Base-by-base conservation (phyloP, 805 yeast genomes). In the Blastobotrys robertii region DNA sequence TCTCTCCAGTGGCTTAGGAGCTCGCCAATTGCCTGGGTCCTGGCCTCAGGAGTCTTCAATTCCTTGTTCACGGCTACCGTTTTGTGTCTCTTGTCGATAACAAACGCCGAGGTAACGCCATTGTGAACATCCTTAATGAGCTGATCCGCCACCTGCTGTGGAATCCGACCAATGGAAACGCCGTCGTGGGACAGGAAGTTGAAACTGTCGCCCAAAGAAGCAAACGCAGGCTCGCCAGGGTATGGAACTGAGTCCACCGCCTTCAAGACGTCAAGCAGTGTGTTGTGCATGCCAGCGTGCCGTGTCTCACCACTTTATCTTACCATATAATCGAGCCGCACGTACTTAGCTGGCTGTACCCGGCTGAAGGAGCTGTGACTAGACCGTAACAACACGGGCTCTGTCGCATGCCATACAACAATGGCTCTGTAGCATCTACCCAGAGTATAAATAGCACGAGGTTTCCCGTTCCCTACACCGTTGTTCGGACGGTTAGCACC, bases 1-100 rank as follows among this genome's bases (percentile, higher is more conserved):
- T 31, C 38, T 2, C 57, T 46, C 59, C 64, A 56, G 3, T 45
- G 30, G 8, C 44, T 40, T 15, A 54, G 46, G 9, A 62, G 41
- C 10, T 37, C 38, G 4, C 46, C 53, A 46, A 68, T 67, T 14
- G 60, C 57, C 15, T 42, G 55, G 57, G 63, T 59, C 42, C 82
- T 55, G 45, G 60, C 62, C 15, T 67, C 73, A 7, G 70, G 39
- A 0, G 73, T 63, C 42, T 66, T 66, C 34, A 63, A 54, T 0
- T 44, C 34, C 0, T 60, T 34, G 3, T 44, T 38, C n/a, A 74
- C 55, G 2, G 47, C 39, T 3, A 73, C 59, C 3, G 53, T 47
- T 14, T 48, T 49, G 8, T 33, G 30, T 1, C 19, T 37, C 11
- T 57, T 46, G 42, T 60, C 55, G 6, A 69, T 56, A 5, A 19